Percentiles rank a stretch among this genome's conserved stretches.
Evolutionary conservation across 768 basidiomycete genomes (phyloP).

Genomic region (Hericium erinaceus): DNA sequence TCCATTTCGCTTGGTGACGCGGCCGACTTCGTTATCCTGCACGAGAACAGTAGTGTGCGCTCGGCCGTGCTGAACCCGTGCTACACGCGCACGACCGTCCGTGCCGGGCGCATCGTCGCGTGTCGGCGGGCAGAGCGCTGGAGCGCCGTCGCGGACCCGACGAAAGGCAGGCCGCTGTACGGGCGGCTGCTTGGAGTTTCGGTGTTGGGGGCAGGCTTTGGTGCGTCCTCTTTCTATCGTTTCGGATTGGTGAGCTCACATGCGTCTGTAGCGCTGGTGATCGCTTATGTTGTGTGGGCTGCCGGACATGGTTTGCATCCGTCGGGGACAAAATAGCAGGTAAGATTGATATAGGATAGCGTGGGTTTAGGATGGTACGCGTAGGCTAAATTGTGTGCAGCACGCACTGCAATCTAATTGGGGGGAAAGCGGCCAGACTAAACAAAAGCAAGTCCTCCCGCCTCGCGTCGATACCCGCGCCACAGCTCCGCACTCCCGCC

Average conservation of each 20-base stretch:
- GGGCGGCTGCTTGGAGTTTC: background rate
- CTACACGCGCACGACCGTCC: constrained; percentile 44
- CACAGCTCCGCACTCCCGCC: too few relatives aligned
- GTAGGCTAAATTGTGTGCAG: too few relatives aligned
- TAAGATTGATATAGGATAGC: too few relatives aligned
- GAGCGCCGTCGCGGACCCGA: constrained; percentile 5
- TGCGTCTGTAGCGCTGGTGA: too few relatives aligned
- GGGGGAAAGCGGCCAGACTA: too few relatives aligned
- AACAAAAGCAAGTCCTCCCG: too few relatives aligned
- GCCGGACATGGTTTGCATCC: too few relatives aligned
- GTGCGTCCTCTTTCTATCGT: background rate
- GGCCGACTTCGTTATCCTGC: constrained; percentile 54
- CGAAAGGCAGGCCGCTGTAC: background rate
- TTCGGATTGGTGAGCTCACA: background rate
- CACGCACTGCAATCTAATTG: too few relatives aligned
- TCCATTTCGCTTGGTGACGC: constrained; percentile 30
- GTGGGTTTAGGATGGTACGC: too few relatives aligned
- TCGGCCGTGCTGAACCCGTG: constrained; percentile 41
- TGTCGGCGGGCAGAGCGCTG: constrained; percentile 26
- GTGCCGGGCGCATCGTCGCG: constrained; percentile 35
- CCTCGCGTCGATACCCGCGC: too few relatives aligned
- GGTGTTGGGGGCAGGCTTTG: background rate
- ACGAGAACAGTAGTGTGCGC: constrained; percentile 34
- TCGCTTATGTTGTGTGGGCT: too few relatives aligned
- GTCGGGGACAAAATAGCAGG: too few relatives aligned